Base-by-base conservation (phyloP, 2,329 filamentous ascomycete species). In the Phoma sp. region DNA sequence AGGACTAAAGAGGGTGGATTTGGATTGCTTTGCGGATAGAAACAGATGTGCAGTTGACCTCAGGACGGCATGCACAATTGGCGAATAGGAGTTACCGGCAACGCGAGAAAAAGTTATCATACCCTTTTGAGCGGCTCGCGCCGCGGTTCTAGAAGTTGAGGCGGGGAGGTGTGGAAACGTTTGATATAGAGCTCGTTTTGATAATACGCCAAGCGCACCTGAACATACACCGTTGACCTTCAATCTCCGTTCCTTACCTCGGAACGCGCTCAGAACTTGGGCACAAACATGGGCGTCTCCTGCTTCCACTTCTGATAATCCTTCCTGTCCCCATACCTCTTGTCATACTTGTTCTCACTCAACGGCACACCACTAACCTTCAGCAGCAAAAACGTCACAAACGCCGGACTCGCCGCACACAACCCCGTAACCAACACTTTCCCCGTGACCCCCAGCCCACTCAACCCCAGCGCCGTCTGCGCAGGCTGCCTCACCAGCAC, bases 291-390 rank as follows among this genome's bases (percentile, higher is more conserved):
- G 0, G 86, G 85, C 14, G 85, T 89, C 64, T 85, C 83, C 72
- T 79, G 76, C 79, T 88, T 89, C 87, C 87, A 89, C 69, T 83
- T 77, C 67, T 85, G 80, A 65, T 90, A 89, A 58, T 89, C 86
- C 73, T 84, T 82, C 36, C 83, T 77, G 57, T 86, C 77, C 0
- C 86, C 86, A 64, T 84, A 89, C 47, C 77, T 77, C 73, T 84
- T 80, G 70, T 89, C 85, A 65, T 90, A 89, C 75, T 89, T 89
- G 37, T 77, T 78, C 77, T 89, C 86, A 60, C 85, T 89, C 71
- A 89, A 61, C 4, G 87, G 86, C 24, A 89, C 79, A 6, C 87
- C 86, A 38, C 81, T 80, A 33, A 89, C 80, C 77, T 86, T 86
- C 35, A 86, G 74, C 51, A 90, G 70, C 65, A 90, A 70, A 49